Evolutionary conservation across 208 protist genomes (phyloP).

Genomic region (Blastocrithidia nonstop): DNA sequence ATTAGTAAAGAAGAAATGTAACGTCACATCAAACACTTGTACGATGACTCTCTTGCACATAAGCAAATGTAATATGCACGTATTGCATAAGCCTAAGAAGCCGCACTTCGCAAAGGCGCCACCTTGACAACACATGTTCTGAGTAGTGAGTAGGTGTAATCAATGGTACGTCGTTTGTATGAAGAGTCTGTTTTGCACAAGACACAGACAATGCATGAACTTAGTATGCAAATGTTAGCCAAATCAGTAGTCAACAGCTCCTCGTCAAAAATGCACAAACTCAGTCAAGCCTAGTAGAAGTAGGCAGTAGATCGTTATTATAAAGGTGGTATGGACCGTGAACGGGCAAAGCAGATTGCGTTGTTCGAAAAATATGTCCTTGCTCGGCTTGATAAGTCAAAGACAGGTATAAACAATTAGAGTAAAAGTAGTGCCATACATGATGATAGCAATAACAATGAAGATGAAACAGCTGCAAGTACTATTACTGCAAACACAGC

Average conservation of each 20-base stretch:
- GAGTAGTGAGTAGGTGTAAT: slow-evolving; percentile 17
- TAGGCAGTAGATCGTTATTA: slow-evolving; percentile 39
- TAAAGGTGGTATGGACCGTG: slow-evolving; percentile 52
- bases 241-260: too few species aligned
- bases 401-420: too few species aligned
- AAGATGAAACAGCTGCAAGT: too few species aligned
- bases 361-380: slow-evolving; percentile 69
- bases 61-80: slow-evolving; percentile 22
- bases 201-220: slow-evolving; percentile 28
- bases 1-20: slow-evolving; percentile 35
- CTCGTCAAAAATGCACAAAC: slow-evolving; percentile 14
- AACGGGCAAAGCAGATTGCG: slow-evolving; percentile 53
- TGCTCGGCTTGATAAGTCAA: too few species aligned
- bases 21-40: slow-evolving; percentile 57
- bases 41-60: slow-evolving; percentile 62
- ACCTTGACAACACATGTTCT: slow-evolving; percentile 14
- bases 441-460: too few species aligned
- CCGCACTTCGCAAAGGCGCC: slow-evolving; percentile 23
- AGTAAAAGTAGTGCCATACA: too few species aligned
- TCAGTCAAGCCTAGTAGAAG: slow-evolving; percentile 18
- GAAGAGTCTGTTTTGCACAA: slow-evolving; percentile 33
- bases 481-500: too few species aligned
- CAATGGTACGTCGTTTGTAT: slow-evolving; percentile 51
- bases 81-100: slow-evolving; percentile 25
- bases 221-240: slow-evolving; percentile 15